Evolutionary conservation across 345 rosid genomes (phyloP), one percentile per base, ranked within the genome.

Genomic region (Sonneratia alba): DNA sequence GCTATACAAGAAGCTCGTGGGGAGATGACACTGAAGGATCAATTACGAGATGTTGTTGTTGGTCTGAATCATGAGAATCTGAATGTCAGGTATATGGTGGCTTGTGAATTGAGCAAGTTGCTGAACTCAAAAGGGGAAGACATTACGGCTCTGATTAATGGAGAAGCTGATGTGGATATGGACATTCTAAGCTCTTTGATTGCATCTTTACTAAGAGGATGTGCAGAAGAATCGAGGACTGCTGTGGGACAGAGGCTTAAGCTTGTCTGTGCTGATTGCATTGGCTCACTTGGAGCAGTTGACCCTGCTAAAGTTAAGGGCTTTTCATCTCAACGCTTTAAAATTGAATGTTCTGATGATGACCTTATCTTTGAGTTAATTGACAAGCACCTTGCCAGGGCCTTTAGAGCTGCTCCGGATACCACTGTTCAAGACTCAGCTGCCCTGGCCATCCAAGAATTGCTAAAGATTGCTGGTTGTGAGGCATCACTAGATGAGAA

Each of bases 31-130:
- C 75, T 91, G 78, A 91, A 87, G 85, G 97, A 91, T 85, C 97
- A 94, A 68, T 77, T 94, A 75, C 81, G 89, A 70, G 88, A 87
- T 78, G 81, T 85, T 77, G 86, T 86, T 78, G 85, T 81, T 76
- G 93, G 98, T 81, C 76, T 94, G 83, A 86, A 86, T 72, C 95
- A 94, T 79, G 98, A 91, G 82, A 91, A 91, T 82, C 76, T 94
- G 92, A 94, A 94, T 84, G 98, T 94, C 67, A 90, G 97, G 75
- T 94, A 94, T 79, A 94, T 94, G 96, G 96, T 86, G 66, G 98
- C 83, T 21, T 90, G 96, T 81, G 97, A 94, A 80, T 82, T 94
- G 86, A 90, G 87, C 80, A 94, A 94, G 85, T 82, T 94, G 82
- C 81, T 94, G 71, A 85, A 83, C 78, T 71, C 76, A 40, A 86